phyloP scores from a whole-genome alignment of 805 yeast species.

The Candida parachauliodes region DNA sequence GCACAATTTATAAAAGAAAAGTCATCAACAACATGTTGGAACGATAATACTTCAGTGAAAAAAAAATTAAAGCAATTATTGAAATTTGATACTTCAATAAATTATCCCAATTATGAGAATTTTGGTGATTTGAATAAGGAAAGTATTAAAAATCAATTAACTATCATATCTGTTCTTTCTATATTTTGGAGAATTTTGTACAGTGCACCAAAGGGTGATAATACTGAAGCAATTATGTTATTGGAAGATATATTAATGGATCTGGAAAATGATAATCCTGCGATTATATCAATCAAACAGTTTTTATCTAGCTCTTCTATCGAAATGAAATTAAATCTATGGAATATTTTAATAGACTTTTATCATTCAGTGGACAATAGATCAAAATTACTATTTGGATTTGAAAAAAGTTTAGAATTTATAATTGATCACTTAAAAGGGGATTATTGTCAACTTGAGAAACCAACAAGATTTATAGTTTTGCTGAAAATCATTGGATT shows the following conservation, averaged over 20 bases:
- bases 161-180: constrained; percentile 67
- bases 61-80: constrained; percentile 18
- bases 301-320: constrained; percentile 65
- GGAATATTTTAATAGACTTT: constrained; percentile 66
- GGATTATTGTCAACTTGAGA: constrained; percentile 15
- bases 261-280: constrained; percentile 10
- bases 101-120: constrained; percentile 54
- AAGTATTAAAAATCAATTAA: constrained; percentile 56
- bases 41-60: constrained; percentile 25
- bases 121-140: constrained; percentile 54
- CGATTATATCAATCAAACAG: constrained; percentile 47
- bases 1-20: constrained; percentile 25
- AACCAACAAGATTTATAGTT: constrained; percentile 33
- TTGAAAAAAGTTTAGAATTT: constrained; percentile 48
- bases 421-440: constrained; percentile 33
- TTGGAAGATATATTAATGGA: constrained; percentile 47
- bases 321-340: constrained; percentile 64
- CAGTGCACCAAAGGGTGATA: constrained; percentile 24
- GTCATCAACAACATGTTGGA: constrained; percentile 26
- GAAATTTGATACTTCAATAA: constrained; percentile 23
- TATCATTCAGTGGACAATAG: constrained; percentile 34
- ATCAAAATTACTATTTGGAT: constrained; percentile 44
- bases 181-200: constrained; percentile 55
- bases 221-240: constrained; percentile 31
- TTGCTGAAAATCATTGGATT: constrained; percentile 51